These are phyloP conservation scores for Pseudoperonospora humuli DNA, from an alignment of 352 stramenopile species.

Conservation along the genomic window DNA sequence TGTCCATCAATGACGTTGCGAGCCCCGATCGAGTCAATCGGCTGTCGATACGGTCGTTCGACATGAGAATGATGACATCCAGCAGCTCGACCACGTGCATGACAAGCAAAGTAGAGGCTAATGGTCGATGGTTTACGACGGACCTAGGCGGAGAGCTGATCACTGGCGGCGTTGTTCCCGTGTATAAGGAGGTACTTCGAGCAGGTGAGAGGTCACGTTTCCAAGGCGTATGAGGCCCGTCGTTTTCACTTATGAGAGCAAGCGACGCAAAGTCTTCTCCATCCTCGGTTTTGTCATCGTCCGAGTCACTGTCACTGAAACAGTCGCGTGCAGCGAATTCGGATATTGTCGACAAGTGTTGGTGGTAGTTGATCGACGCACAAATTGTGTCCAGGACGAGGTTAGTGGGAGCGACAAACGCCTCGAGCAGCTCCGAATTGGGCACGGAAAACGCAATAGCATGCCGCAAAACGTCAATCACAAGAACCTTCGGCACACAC, in stretches of 20 bases:
- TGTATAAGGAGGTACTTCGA: constrained; percentile 16
- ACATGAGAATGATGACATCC: constrained; percentile 50
- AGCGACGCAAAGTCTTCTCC: constrained; percentile 7
- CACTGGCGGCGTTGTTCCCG: constrained; percentile 11
- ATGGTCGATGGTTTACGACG: constrained; percentile 51
- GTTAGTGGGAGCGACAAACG: constrained; percentile 44
- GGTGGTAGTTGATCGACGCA: constrained; percentile 67
- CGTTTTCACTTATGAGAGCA: constrained; percentile 2
- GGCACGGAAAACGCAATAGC: constrained; percentile 44
- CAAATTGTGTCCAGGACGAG: constrained; percentile 51
- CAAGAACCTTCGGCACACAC: constrained; percentile 40
- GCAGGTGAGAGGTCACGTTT: constrained; percentile 7
- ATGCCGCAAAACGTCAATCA: constrained; percentile 51
- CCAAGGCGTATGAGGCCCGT: constrained; percentile 11
- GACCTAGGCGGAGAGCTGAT: constrained; percentile 37
- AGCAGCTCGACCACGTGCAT: constrained; percentile 61
- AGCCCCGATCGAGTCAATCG: constrained; percentile 46
- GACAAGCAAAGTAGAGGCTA: constrained; percentile 56
- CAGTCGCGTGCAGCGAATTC: constrained; percentile 66
- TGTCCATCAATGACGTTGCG: constrained; percentile 48
- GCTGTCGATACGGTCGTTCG: constrained; percentile 50
- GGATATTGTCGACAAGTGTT: constrained; percentile 64
- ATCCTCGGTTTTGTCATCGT: constrained; percentile 31
- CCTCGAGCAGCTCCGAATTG: constrained; percentile 32
- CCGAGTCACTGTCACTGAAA: constrained; percentile 71